phyloP scores from a whole-genome alignment of 2,329 filamentous ascomycete genomes.

The Trichoderma guizhouense region DNA sequence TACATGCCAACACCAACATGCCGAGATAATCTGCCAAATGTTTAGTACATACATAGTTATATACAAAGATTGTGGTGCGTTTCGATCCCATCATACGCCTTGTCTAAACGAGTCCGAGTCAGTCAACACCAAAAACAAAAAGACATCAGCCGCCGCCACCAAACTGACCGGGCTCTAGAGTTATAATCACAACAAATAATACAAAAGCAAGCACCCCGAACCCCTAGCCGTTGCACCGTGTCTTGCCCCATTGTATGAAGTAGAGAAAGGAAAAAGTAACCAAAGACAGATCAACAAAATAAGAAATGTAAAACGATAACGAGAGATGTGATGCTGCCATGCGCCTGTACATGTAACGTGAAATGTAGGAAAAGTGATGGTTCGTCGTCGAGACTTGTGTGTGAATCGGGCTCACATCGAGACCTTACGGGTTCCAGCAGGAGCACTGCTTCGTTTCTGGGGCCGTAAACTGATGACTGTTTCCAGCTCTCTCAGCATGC shows the following conservation, averaged over 20 bases:
- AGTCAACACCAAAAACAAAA: background rate
- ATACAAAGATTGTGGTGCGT: conserved; percentile 12
- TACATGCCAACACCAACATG: background rate
- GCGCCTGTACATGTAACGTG: conserved; percentile 13
- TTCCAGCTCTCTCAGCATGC: conserved; percentile 90
- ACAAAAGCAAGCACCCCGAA: conserved; percentile 5
- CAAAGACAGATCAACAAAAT: background rate
- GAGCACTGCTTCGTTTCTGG: conserved; percentile 38
- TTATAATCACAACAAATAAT: background rate
- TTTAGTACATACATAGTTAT: background rate
- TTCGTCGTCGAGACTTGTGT: conserved; percentile 14
- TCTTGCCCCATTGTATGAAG: background rate
- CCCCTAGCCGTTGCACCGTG: conserved; percentile 3
- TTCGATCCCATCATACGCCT: conserved; percentile 10
- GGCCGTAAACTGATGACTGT: conserved; percentile 69
- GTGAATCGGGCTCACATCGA: conserved; percentile 38
- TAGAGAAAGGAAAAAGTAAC: background rate
- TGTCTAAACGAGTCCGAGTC: background rate
- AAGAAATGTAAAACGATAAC: background rate
- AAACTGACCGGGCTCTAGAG: background rate
- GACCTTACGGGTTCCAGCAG: conserved; percentile 35
- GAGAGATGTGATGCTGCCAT: background rate
- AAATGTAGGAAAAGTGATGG: background rate
- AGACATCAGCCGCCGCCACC: background rate
- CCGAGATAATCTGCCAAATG: background rate